These are phyloP conservation scores for Vanrija humicola DNA, from an alignment of 1,284 basidiomycete species.

Conservation along the genomic window DNA sequence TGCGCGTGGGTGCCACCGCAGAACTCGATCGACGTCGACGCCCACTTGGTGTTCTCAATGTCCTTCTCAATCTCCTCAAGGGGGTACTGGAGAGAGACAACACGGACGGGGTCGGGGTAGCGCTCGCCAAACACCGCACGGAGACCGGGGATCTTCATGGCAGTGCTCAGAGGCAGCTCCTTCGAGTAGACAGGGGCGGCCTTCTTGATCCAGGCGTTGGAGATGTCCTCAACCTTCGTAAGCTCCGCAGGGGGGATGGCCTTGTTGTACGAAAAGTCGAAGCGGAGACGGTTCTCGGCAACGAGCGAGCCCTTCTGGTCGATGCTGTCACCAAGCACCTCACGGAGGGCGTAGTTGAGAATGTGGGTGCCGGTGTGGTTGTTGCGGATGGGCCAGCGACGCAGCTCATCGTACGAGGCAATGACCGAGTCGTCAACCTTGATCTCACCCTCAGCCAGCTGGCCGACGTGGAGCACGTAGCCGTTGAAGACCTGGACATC, in stretches of 20 bases:
- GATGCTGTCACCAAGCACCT: conserved; percentile 91
- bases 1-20: conserved; percentile 69
- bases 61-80: conserved; percentile 82
- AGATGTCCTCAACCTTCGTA: conserved; percentile 75
- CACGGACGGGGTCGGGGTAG: conserved; percentile 95
- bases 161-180: conserved; percentile 76
- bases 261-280: conserved; percentile 97
- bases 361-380: conserved; percentile 99
- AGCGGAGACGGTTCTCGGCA: conserved; percentile 89
- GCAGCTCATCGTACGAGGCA: conserved; percentile 76
- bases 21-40: conserved; percentile 75
- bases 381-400: conserved; percentile 90
- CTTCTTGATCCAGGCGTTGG: conserved; percentile 81
- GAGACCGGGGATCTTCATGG: conserved; percentile 84
- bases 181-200: conserved; percentile 86
- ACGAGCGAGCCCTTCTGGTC: conserved; percentile 98
- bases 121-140: conserved; percentile 97
- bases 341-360: conserved; percentile 88
- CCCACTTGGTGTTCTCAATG: conserved; percentile 85
- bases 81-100: conserved; percentile 83
- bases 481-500: conserved; percentile 86
- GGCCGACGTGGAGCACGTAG: conserved; percentile 85
- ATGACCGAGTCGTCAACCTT: conserved; percentile 66
- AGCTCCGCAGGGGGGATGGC: conserved; percentile 73
- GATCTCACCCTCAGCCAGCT: conserved; percentile 71